Percentiles rank a stretch among this genome's conserved stretches.
Conservation (phyloP, 169 alveolate genomes). For the Eimeria tenella region DNA sequence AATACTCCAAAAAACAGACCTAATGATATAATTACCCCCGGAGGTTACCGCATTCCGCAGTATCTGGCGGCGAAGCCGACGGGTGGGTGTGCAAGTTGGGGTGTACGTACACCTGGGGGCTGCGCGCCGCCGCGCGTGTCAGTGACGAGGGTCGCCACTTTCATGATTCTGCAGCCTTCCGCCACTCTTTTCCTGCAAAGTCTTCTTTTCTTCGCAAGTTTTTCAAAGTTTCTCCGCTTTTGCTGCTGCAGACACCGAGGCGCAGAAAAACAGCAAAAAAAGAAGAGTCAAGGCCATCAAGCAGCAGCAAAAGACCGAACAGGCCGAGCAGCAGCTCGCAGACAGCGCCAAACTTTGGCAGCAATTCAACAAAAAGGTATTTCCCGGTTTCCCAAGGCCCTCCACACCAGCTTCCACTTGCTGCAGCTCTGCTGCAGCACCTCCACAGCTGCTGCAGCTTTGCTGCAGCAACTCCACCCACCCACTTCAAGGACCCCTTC, state of each 20-base stretch:
- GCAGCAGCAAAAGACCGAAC: slow-evolving; percentile 74
- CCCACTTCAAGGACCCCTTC: too few relatives aligned
- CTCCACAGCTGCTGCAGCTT: too few relatives aligned
- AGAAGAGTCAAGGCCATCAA: slow-evolving; percentile 77
- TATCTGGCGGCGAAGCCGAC: slow-evolving; percentile 80
- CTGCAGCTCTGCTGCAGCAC: too few relatives aligned
- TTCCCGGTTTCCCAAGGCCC: too few relatives aligned
- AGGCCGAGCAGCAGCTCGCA: slow-evolving; percentile 70
- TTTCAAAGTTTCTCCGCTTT: too few relatives aligned
- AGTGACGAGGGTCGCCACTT: neutral
- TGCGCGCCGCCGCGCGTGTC: neutral
- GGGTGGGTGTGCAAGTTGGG: slow-evolving; percentile 34
- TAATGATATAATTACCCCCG: slow-evolving; percentile 80
- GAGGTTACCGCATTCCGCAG: slow-evolving; percentile 80
- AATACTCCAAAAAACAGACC: slow-evolving; percentile 48
- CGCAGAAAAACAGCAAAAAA: slow-evolving; percentile 74
- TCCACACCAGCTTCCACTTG: too few relatives aligned
- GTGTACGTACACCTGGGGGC: neutral
- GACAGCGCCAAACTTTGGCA: slow-evolving; percentile 78
- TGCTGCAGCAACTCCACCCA: too few relatives aligned
- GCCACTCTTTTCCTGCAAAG: too few relatives aligned
- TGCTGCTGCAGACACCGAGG: slow-evolving; percentile 77
- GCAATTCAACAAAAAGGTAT: slow-evolving; percentile 77
- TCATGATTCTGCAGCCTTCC: neutral
- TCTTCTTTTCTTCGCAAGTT: too few relatives aligned